These are phyloP conservation scores for Leccinum variabile DNA, from an alignment of 1,284 basidiomycete genomes.

Conservation along the genomic window DNA sequence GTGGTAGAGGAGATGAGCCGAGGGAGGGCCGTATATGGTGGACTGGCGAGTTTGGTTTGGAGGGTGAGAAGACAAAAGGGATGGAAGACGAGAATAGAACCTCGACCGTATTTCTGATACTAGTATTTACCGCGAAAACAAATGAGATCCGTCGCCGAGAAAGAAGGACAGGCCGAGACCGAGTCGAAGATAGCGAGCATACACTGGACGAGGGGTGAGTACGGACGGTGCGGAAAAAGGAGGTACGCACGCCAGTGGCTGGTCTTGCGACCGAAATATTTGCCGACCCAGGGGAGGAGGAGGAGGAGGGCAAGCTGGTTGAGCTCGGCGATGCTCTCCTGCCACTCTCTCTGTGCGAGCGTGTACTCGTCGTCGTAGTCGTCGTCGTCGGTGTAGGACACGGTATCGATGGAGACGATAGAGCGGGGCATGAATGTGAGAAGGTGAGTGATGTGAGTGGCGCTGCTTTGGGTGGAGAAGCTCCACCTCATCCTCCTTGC, in stretches of 20 bases:
- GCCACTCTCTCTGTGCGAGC: slow-evolving; percentile 88
- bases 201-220: slow-evolving; percentile 48
- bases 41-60: slow-evolving; percentile 41
- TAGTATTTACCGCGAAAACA: slow-evolving; percentile 23
- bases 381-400: slow-evolving; percentile 55
- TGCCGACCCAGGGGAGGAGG: slow-evolving; percentile 83
- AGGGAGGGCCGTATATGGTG: slow-evolving; percentile 38
- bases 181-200: slow-evolving; percentile 66
- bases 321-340: slow-evolving; percentile 83
- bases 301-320: slow-evolving; percentile 79
- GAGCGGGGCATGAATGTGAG: slow-evolving; percentile 41
- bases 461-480: slow-evolving; percentile 10
- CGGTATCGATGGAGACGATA: slow-evolving; percentile 46
- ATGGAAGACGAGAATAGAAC: slow-evolving; percentile 26
- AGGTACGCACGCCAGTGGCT: slow-evolving; percentile 76
- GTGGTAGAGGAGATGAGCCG: slow-evolving; percentile 59
- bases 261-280: slow-evolving; percentile 84
- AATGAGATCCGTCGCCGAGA: slow-evolving; percentile 41
- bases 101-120: slow-evolving; percentile 33
- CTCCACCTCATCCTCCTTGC: slow-evolving; percentile 12
- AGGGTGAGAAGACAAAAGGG: slow-evolving; percentile 39
- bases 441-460: slow-evolving; percentile 1
- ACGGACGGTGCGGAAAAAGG: slow-evolving; percentile 7
- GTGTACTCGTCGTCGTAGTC: slow-evolving; percentile 73
- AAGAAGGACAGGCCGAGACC: slow-evolving; percentile 72